phyloP scores from a whole-genome alignment of 2,329 filamentous ascomycete species.

The Ustilaginoidea virens region DNA sequence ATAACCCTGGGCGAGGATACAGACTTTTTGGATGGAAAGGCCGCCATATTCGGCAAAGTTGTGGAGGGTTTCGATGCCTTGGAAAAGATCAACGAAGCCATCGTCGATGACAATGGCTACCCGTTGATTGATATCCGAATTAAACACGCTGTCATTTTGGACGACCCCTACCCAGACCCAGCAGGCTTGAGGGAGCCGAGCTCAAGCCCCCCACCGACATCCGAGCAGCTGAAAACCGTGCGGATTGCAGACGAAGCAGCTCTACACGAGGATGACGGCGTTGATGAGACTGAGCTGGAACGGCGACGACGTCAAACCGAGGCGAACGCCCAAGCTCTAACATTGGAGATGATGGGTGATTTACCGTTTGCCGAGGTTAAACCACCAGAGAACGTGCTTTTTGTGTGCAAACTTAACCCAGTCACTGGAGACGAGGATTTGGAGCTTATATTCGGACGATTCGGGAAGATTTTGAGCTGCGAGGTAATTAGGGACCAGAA shows the following conservation, averaged over 20 bases:
- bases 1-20: slow-evolving; percentile 81
- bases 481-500: slow-evolving; percentile 91
- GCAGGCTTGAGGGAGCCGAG: slow-evolving; percentile 60
- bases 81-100: slow-evolving; percentile 83
- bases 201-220: slow-evolving; percentile 64
- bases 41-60: slow-evolving; percentile 88
- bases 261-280: slow-evolving; percentile 52
- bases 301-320: slow-evolving; percentile 73
- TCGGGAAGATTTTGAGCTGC: slow-evolving; percentile 87
- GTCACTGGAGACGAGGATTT: slow-evolving; percentile 91
- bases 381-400: slow-evolving; percentile 90
- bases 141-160: slow-evolving; percentile 78
- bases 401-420: slow-evolving; percentile 96
- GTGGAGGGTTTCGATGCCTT: slow-evolving; percentile 91
- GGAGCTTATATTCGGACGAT: slow-evolving; percentile 90
- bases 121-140: slow-evolving; percentile 92
- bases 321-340: slow-evolving; percentile 83
- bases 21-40: slow-evolving; percentile 82
- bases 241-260: slow-evolving; percentile 83
- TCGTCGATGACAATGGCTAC: slow-evolving; percentile 71
- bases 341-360: slow-evolving; percentile 94
- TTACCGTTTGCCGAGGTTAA: slow-evolving; percentile 95
- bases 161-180: slow-evolving; percentile 84
- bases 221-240: slow-evolving; percentile 78
- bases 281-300: slow-evolving; percentile 68